Evolutionary conservation across 805 yeast species (phyloP).

Genomic region (Candida anglica): DNA sequence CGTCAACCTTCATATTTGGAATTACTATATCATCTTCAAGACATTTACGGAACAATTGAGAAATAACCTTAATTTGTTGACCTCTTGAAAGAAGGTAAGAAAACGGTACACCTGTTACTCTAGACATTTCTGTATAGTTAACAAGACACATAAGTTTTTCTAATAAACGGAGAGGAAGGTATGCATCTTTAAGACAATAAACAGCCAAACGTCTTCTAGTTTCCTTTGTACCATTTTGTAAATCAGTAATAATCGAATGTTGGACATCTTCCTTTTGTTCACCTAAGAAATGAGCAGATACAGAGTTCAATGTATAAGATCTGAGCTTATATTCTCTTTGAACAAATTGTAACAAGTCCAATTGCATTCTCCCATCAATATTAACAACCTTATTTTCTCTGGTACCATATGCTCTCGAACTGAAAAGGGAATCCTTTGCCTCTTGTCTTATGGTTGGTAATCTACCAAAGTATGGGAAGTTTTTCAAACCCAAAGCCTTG

Average conservation of each 20-base stretch:
- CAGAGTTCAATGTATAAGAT: conserved; percentile 92
- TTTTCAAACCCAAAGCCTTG: conserved; percentile 54
- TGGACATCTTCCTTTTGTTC: conserved; percentile 99
- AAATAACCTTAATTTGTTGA: conserved; percentile 95
- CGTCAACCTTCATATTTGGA: conserved; percentile 84
- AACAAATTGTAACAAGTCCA: conserved; percentile 86
- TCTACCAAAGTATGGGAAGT: conserved; percentile 87
- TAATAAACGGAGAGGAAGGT: conserved; percentile 77
- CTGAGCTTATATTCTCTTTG: conserved; percentile 94
- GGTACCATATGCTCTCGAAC: conserved; percentile 95
- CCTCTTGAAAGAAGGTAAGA: conserved; percentile 87
- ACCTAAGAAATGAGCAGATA: conserved; percentile 86
- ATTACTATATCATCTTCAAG: conserved; percentile 79
- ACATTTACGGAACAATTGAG: conserved; percentile 93
- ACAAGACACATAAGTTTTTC: conserved; percentile 96
- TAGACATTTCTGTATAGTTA: conserved; percentile 98
- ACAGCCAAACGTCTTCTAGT: conserved; percentile 95
- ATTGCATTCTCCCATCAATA: conserved; percentile 93
- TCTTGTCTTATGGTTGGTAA: conserved; percentile 66
- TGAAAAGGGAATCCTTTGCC: conserved; percentile 74
- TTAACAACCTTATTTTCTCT: conserved; percentile 88
- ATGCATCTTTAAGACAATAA: conserved; percentile 95
- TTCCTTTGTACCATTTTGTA: conserved; percentile 89
- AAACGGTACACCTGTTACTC: conserved; percentile 98
- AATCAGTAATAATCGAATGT: conserved; percentile 90